Base-by-base conservation (phyloP, 75 land plant species). In the Sequoia sempervirens region DNA sequence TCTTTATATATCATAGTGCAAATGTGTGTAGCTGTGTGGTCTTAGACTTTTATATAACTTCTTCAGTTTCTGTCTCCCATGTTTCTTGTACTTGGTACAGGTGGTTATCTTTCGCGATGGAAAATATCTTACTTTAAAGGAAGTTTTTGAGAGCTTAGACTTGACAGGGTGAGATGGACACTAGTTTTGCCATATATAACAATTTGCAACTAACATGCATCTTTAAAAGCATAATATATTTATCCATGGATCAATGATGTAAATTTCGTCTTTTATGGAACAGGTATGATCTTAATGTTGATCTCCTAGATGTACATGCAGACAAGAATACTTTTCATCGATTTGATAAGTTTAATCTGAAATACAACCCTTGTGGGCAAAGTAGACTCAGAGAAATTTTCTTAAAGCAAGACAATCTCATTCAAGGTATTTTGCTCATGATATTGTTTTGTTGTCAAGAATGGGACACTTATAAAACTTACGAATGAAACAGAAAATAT, bases 261-360 rank as follows among this genome's bases (percentile, higher is more conserved):
- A n/a, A 7, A 47, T 26, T 8, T 58, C 17, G 80, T 82, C 28
- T 73, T 66, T 37, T 28, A 34, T 80, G 47, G 69, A 80, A 69
- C 92, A 97, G 99, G 88, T 96, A 97, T 84, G 99, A 97, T 54
- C 88, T 97, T 50, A 97, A 97, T 88, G 99, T 97, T 32, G 99
- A 97, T 87, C 86, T 97, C 80, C 87, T 97, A 82, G 99, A 97
- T 91, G 99, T 97, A 18, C 99, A 97, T 92, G 99, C 98, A 12
- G 99, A 97, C 87, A 97, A 97, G 85, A 97, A 97, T 72, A 97
- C 99, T 13, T 97, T 97, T 83, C 99, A 97, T 85, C 94, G 99
- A 12, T 97, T 97, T 90, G 99, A 97, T 83, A 97, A 97, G 83
- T 97, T 97, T 84, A 97, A 97, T 83, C 91, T 97, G 7, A 97